A percentile compares a stretch with the other conserved stretches of the same genome.
Evolutionary conservation across 2,329 filamentous ascomycete genomes (phyloP).

Genomic region (Ustilaginoidea virens): DNA sequence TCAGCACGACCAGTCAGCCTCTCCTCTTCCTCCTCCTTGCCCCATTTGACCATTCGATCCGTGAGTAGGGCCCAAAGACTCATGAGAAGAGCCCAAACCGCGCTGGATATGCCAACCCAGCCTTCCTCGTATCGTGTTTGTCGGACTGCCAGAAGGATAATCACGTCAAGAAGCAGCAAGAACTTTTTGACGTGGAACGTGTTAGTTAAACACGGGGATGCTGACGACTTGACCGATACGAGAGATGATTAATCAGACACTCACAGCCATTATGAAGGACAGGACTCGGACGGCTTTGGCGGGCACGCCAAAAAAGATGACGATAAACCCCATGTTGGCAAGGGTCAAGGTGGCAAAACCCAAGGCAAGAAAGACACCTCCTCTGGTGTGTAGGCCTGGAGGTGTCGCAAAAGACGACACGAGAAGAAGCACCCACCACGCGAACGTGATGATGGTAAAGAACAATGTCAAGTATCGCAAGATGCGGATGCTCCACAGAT

Average conservation of each 20-base stretch:
- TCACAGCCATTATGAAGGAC: slow-evolving; percentile 45
- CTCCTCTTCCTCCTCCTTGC: slow-evolving; percentile 85
- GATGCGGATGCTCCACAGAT: slow-evolving; percentile 78
- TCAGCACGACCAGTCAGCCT: slow-evolving; percentile 80
- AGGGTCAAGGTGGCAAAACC: slow-evolving; percentile 67
- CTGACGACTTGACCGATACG: no score
- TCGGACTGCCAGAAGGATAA: slow-evolving; percentile 63
- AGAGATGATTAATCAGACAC: no score
- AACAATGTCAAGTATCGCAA: slow-evolving; percentile 64
- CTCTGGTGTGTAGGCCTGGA: slow-evolving; percentile 69
- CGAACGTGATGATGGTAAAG: slow-evolving; percentile 58
- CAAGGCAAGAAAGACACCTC: slow-evolving; percentile 87
- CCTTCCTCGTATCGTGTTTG: slow-evolving; percentile 70
- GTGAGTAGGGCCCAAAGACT: slow-evolving; percentile 64
- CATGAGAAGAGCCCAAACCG: slow-evolving; percentile 67
- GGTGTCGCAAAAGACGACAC: slow-evolving; percentile 83
- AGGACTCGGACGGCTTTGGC: slow-evolving; percentile 65
- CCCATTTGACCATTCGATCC: slow-evolving; percentile 76
- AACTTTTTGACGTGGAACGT: slow-evolving; percentile 12
- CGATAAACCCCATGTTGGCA: slow-evolving; percentile 56
- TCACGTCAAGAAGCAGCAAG: slow-evolving; percentile 44
- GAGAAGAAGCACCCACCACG: slow-evolving; percentile 91
- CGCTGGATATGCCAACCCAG: slow-evolving; percentile 78
- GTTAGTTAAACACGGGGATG: slow-evolving; percentile 33
- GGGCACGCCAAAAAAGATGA: slow-evolving; percentile 79